These are phyloP conservation scores for Rosa hybrid DNA, from an alignment of 331 rosid genomes.

Conservation along the genomic window DNA sequence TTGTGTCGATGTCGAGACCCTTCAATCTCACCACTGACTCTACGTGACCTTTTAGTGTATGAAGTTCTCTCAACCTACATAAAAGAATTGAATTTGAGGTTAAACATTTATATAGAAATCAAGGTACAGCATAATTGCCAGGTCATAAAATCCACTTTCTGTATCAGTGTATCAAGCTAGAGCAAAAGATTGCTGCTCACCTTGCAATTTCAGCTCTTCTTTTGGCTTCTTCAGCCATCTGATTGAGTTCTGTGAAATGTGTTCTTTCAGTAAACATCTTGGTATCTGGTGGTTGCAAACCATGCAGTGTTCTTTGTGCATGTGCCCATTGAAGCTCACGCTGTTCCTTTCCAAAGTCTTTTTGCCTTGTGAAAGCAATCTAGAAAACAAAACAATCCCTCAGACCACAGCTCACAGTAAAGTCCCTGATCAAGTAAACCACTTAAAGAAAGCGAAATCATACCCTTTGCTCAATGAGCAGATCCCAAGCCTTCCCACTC, in stretches of 20 bases:
- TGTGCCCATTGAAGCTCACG: slow-evolving; percentile 99
- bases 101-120: not conserved
- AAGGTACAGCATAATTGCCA: not conserved
- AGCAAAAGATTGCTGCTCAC: slow-evolving; percentile 34
- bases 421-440: slow-evolving; percentile 14
- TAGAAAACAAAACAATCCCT: slow-evolving; percentile 33
- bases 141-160: slow-evolving; percentile 1
- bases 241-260: slow-evolving; percentile 83
- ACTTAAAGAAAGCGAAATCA: slow-evolving; percentile 21
- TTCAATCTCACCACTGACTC: slow-evolving; percentile 97
- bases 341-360: slow-evolving; percentile 99
- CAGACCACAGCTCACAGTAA: slow-evolving; percentile 13
- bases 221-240: slow-evolving; percentile 99
- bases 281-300: slow-evolving; percentile 82
- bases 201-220: slow-evolving; percentile 98
- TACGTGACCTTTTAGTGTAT: slow-evolving; percentile 93
- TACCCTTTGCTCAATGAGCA: slow-evolving; percentile 98
- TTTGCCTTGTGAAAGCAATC: slow-evolving; percentile 98
- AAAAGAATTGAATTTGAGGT: slow-evolving; percentile 7
- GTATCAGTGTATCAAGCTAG: slow-evolving; percentile 13
- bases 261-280: slow-evolving; percentile 80
- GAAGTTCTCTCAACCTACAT: slow-evolving; percentile 89
- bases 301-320: slow-evolving; percentile 95
- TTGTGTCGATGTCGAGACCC: slow-evolving; percentile 96
- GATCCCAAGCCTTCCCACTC: slow-evolving; percentile 99